These are phyloP conservation scores for Decorospora gaudefroyi DNA, from an alignment of 2,329 filamentous ascomycete genomes.

Conservation along the genomic window DNA sequence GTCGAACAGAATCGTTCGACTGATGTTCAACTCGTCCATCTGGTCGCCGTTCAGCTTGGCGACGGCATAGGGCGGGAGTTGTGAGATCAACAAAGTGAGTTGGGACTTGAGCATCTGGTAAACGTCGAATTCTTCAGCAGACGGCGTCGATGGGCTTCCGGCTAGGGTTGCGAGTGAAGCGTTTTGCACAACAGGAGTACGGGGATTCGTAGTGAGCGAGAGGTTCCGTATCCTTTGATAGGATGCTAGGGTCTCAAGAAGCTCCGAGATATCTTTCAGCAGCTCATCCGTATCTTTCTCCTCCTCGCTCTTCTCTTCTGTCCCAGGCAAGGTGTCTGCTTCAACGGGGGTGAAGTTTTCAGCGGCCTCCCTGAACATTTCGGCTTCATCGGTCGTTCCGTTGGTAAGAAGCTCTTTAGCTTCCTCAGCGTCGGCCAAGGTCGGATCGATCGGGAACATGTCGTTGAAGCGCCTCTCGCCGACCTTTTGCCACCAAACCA, in stretches of 20 bases:
- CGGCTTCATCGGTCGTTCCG: constrained; percentile 45
- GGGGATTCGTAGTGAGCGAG: constrained; percentile 66
- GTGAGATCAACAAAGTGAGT: constrained; percentile 72
- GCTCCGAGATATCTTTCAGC: constrained; percentile 72
- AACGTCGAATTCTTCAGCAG: constrained; percentile 60
- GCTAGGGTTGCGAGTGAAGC: constrained; percentile 59
- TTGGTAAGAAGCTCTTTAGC: constrained; percentile 44
- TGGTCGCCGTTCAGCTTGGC: constrained; percentile 85
- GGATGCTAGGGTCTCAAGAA: constrained; percentile 76
- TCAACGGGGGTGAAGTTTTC: constrained; percentile 45
- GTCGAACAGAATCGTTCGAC: constrained; percentile 74
- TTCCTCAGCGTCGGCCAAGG: constrained; percentile 46
- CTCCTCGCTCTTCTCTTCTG: constrained; percentile 49
- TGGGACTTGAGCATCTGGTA: constrained; percentile 79
- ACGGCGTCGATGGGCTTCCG: constrained; percentile 68
- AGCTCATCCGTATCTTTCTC: constrained; percentile 70
- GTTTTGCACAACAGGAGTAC: constrained; percentile 69
- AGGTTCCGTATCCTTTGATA: constrained; percentile 79
- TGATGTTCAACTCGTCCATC: constrained; percentile 80
- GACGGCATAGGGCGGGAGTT: constrained; percentile 80
- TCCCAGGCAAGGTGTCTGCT: constrained; percentile 25
- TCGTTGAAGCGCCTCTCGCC: constrained; percentile 69
- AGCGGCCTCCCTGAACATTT: constrained; percentile 46
- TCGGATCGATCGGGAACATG: constrained; percentile 61
- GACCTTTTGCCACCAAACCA: constrained; percentile 75